These are phyloP conservation scores for Kickxella alabastrina DNA, from an alignment of 192 early-diverging fungal species.

Conservation along the genomic window DNA sequence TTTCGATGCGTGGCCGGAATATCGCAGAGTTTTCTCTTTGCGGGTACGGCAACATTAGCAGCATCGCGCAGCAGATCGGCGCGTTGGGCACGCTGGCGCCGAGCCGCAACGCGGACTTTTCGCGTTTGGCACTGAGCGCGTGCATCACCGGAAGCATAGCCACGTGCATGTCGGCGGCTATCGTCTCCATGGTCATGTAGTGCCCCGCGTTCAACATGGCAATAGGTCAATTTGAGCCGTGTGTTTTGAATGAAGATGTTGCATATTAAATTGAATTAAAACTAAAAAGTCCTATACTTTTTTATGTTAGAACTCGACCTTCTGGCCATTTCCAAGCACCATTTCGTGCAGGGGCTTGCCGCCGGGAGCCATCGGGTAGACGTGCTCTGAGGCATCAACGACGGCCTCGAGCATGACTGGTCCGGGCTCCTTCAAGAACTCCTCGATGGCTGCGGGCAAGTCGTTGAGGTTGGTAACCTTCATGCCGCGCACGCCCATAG, in stretches of 20 bases:
- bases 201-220: no score
- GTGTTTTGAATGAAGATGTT: no score
- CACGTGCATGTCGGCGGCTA: constrained; percentile 76
- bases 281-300: not conserved
- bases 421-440: constrained; percentile 78
- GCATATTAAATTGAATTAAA: not conserved
- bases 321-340: constrained; percentile 54
- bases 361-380: constrained; percentile 96
- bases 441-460: constrained; percentile 77
- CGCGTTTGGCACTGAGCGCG: constrained; percentile 69
- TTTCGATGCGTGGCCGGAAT: constrained; percentile 50
- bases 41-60: constrained; percentile 82
- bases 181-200: constrained; percentile 67
- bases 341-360: constrained; percentile 92
- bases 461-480: constrained; percentile 81
- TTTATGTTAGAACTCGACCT: constrained; percentile 27
- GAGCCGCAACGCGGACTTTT: constrained; percentile 62
- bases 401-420: constrained; percentile 91
- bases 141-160: constrained; percentile 75
- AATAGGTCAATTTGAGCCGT: no score
- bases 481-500: constrained; percentile 87
- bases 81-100: constrained; percentile 73
- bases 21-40: constrained; percentile 77
- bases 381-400: constrained; percentile 89
- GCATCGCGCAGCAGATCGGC: constrained; percentile 81